Base-by-base conservation (phyloP, 2,329 filamentous ascomycete species). In the Phaeosphaeriaceae sp. region DNA sequence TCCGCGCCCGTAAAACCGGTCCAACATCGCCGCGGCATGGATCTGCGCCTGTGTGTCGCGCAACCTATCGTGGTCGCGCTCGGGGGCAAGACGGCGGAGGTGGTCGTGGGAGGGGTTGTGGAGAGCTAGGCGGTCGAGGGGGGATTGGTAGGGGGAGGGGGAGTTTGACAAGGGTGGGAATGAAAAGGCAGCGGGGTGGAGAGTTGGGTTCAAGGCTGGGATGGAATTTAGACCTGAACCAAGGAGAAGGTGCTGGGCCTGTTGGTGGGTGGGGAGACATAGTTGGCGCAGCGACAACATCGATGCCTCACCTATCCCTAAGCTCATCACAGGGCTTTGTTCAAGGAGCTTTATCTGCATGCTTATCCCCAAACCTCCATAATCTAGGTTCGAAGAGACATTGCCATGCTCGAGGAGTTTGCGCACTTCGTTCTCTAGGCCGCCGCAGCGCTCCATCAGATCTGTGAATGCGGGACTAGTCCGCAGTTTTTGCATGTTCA, bases 401-500 rank as follows among this genome's bases (percentile, higher is more conserved):
- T 11, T 13, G 31, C 31, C n/a, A n/a, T n/a, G 31, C 24, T 57
- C 58, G 41, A 52, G 62, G 22, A 61, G 67, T 62, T 61, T 75
- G 46, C 62, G 54, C 7, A 69, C 66, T 50, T 71, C 69, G 49
- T 68, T 67, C 22, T 69, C 63, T 3, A 72, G 17, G 19, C 65
- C 61, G 1, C 58, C 58, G 25, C 61, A 69, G 3, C 46, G 13
- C 0, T 65, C 58, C 3, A 72, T 20, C 0, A 68, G 50, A 7
- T 68, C 61, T 59, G 42, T 21, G 71, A 69, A 13, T 63, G 46
- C 7, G 53, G 31, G 42, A 20, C 59, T 56, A 31, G 65, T 61
- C 2, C 50, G 36, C 42, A 66, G 13, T 17, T 67, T 50, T 1
- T 68, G 63, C 21, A 48, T 53, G 49, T 36, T 36, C 31, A 15